Evolutionary conservation across 306 rosid species (phyloP), one percentile per base, ranked within the genome.

Genomic region (Vicia faba): DNA sequence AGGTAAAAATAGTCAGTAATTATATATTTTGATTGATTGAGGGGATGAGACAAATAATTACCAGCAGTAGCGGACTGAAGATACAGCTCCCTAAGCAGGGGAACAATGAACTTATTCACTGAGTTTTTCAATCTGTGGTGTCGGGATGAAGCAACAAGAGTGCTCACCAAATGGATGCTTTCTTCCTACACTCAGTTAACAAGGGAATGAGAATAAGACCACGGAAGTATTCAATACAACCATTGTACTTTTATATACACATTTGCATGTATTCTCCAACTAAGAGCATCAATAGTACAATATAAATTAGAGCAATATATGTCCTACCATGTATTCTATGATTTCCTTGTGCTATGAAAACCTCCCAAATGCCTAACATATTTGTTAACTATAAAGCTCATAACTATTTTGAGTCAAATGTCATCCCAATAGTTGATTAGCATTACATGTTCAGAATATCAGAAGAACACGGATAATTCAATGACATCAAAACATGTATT

Each of bases 11-110:
- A 36, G 14, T 43, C 14, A 18, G 8, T 40, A 36, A 62, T 15
- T 45, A 39, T n/a, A 45, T 11, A 20, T 39, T 72, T 68, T 13
- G n/a, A 70, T 15, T 19, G 9, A 48, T 28, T 36, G 16, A 13
- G 41, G 31, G 29, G 11, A 10, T 10, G 25, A 48, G 75, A 58
- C 25, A 76, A 31, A 54, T 29, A 75, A 65, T 84, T 64, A 92
- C 97, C 93, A n/a, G 74, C 23, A 25, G 78, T 73, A 38, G 68
- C 20, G n/a, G 73, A 75, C 28, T 55, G 77, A 62, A 59, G 75
- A 84, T 82, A 83, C 70, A 89, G 86, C 64, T 80, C 84, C 56
- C 65, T 53, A 70, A 93, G 93, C 62, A 93, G 78, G 0, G 98
- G 97, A 60, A 71, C 75, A 58, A 93, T 80, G 75, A 76, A 80